Evolutionary conservation across 2,329 filamentous ascomycete genomes (phyloP), one percentile per base, ranked within the genome.

Genomic region (Penicillium corylophilum): DNA sequence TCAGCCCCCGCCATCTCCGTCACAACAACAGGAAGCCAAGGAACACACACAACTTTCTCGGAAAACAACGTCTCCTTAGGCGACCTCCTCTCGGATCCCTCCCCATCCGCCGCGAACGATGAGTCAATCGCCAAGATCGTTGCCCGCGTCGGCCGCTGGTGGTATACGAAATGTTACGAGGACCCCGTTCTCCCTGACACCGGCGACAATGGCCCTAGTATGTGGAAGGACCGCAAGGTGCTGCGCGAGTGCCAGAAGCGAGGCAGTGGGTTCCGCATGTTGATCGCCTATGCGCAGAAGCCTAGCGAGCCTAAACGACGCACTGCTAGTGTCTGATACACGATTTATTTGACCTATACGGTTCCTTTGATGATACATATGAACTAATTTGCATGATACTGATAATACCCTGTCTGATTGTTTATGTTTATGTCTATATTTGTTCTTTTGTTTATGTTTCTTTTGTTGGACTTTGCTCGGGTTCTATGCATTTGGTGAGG

Each of bases 101-200:
- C 83, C n/a, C 80, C 85, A n/a, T 82, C 84, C 7, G 79, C 83
- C 0, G 77, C 82, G 13, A 87, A 88, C 20, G 90, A 96, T 60
- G 89, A 91, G 65, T 87, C 85, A 59, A 96, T 97, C 66, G 90
- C 90, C 13, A 92, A 90, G 66, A 95, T 95, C 80, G 91, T 97
- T 20, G 88, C 91, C 15, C 87, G 86, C 56, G 93, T 97, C 10
- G 93, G 91, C 2, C 82, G 94, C 39, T 97, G 93, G 90, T 99
- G 94, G 94, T 97, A 96, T 72, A 89, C 85, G 9, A 84, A 88
- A 46, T 96, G 93, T 76, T 97, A 96, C 69, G 93, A 96, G 72
- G 83, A 81, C 50, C 79, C 82, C 4, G 77, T 85, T 8, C 71
- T 82, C 53, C 68, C 71, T 1, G 72, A 79, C 53, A 49, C 44